Evolutionary conservation across 1,284 basidiomycete genomes (phyloP).

Genomic region (Ustilago lituana): DNA sequence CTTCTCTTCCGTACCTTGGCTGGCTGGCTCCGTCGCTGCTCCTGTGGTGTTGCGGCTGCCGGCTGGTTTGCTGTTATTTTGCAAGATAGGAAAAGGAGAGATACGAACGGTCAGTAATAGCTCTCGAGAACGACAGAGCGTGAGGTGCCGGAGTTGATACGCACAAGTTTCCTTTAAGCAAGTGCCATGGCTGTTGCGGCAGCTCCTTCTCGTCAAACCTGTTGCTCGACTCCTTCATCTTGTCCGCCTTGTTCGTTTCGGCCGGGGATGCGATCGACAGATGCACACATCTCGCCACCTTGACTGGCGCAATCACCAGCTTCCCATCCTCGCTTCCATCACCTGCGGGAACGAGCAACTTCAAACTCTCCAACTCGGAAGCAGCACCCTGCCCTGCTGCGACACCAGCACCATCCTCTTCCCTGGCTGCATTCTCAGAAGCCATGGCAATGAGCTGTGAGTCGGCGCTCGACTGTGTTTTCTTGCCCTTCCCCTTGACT

Average conservation of each 20-base stretch:
- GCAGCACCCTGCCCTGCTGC: constrained; percentile 34
- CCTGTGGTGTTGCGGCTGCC: constrained; percentile 10
- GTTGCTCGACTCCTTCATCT: constrained; percentile 16
- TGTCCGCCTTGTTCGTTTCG: constrained; percentile 16
- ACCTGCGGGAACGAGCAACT: constrained; percentile 41
- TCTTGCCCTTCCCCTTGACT: constrained; percentile 24
- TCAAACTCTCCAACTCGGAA: constrained; percentile 41
- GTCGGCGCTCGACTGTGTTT: constrained; percentile 16
- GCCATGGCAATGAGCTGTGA: constrained; percentile 60
- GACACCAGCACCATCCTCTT: constrained; percentile 20
- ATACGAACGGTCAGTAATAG: too few relatives aligned
- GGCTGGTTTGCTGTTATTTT: constrained; percentile 10
- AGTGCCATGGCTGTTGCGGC: constrained; percentile 55
- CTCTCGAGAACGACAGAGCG: too few relatives aligned
- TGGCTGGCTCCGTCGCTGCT: constrained; percentile 9
- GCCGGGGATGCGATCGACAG: constrained; percentile 41
- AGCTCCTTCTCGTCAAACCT: constrained; percentile 31
- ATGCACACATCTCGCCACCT: constrained; percentile 30
- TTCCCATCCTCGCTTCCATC: constrained; percentile 23
- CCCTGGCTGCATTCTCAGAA: constrained; percentile 13
- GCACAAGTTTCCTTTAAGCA: constrained; percentile 48
- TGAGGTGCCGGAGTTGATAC: too few relatives aligned
- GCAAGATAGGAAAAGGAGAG: too few relatives aligned
- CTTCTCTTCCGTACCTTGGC: constrained; percentile 16
- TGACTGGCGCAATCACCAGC: constrained; percentile 29